phyloP scores from a whole-genome alignment of 306 rosid genomes.

The Rubus parviflorus region DNA sequence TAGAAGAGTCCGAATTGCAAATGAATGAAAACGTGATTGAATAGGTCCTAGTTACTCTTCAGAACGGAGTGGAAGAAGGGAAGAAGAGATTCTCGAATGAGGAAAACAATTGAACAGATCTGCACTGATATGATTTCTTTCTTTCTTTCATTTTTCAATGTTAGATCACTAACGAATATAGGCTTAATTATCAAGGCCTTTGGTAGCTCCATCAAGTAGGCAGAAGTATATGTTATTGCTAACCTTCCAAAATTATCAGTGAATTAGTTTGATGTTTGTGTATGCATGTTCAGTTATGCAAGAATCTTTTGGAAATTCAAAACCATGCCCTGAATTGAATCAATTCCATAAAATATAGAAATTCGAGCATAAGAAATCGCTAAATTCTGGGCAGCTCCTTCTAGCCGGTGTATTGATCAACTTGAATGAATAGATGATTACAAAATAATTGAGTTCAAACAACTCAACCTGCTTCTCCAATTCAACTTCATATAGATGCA shows the following conservation, averaged over 20 bases:
- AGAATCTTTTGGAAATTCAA: neutral
- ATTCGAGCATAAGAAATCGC: neutral
- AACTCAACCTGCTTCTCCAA: constrained; percentile 41
- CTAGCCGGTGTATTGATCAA: neutral
- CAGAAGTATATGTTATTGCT: too few species aligned
- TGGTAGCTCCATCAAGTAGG: too few species aligned
- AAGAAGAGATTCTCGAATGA: too few species aligned
- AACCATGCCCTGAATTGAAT: neutral
- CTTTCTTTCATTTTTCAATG: too few species aligned
- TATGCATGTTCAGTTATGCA: neutral
- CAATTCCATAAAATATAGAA: neutral
- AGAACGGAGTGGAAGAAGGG: too few species aligned
- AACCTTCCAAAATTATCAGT: neutral
- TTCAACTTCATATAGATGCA: constrained; percentile 40
- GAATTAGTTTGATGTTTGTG: neutral
- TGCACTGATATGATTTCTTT: too few species aligned
- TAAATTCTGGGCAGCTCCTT: neutral
- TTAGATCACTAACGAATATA: too few species aligned
- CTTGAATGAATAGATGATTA: neutral
- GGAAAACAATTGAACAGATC: too few species aligned
- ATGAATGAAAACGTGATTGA: too few species aligned
- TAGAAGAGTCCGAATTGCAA: too few species aligned
- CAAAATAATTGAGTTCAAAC: constrained; percentile 22
- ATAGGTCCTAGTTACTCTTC: too few species aligned
- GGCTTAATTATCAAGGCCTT: too few species aligned